A percentile compares a stretch with the other conserved stretches of the same genome.
phyloP scores from a whole-genome alignment of 1,139 yeast genomes.

The Taphrina confusa region DNA sequence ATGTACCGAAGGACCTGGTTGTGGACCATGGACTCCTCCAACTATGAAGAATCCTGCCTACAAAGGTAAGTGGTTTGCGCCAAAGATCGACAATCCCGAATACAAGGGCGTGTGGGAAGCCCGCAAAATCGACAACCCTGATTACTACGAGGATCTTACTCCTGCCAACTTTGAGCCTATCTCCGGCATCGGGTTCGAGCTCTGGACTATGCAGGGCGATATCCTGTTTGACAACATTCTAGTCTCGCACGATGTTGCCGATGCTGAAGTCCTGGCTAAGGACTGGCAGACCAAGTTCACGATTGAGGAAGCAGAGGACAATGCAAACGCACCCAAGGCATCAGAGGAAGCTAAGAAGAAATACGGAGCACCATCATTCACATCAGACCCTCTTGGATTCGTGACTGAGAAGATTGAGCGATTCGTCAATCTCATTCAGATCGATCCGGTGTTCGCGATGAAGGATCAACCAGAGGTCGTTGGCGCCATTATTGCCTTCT shows the following conservation, averaged over 20 bases:
- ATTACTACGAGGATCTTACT: conserved; percentile 58
- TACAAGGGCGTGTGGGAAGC: conserved; percentile 84
- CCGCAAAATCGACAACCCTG: conserved; percentile 65
- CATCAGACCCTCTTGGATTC: conserved; percentile 47
- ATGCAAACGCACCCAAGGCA: conserved; percentile 46
- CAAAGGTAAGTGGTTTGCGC: conserved; percentile 77
- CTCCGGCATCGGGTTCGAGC: conserved; percentile 83
- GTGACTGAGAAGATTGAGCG: conserved; percentile 43
- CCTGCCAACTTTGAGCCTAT: conserved; percentile 69
- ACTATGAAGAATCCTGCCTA: conserved; percentile 65
- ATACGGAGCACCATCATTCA: conserved; percentile 39
- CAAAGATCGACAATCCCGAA: conserved; percentile 67
- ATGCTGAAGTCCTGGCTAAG: conserved; percentile 83
- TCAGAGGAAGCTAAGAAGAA: conserved; percentile 37
- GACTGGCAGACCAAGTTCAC: conserved; percentile 60
- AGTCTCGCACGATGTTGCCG: conserved; percentile 75
- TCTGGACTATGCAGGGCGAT: conserved; percentile 82
- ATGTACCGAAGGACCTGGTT: conserved; percentile 63
- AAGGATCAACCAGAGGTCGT: conserved; percentile 47
- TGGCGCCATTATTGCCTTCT: conserved; percentile 40
- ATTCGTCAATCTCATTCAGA: conserved; percentile 45
- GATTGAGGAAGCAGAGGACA: conserved; percentile 53
- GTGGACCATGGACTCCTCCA: conserved; percentile 76
- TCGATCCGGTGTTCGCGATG: conserved; percentile 46
- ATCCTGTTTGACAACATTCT: conserved; percentile 80